These are phyloP conservation scores for Cyclanthera cordifolia DNA, from an alignment of 306 rosid genomes.

Conservation along the genomic window DNA sequence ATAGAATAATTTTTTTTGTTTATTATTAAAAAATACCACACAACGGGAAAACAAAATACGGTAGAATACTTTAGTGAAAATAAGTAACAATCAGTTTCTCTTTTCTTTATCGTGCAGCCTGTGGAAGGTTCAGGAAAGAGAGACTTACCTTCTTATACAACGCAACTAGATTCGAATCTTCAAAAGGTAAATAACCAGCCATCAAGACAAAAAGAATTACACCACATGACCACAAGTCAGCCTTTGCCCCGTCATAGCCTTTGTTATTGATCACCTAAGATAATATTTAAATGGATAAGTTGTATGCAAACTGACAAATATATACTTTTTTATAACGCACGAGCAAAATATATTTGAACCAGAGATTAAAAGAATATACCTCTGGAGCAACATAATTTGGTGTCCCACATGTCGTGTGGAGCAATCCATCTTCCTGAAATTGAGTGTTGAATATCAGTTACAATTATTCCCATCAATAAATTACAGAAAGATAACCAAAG, in stretches of 20 bases:
- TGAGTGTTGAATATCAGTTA: constrained; percentile 7
- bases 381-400: constrained; percentile 19
- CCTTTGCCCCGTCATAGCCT: constrained; percentile 91
- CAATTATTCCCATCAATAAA: background rate
- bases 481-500: background rate
- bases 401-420: constrained; percentile 16
- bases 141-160: constrained; percentile 71
- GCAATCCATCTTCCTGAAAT: constrained; percentile 15
- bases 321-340: too few relatives aligned
- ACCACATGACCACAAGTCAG: constrained; percentile 97
- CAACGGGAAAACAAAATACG: background rate
- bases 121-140: background rate
- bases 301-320: constrained; percentile 16
- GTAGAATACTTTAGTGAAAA: background rate
- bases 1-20: too few relatives aligned
- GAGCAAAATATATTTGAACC: constrained; percentile 5
- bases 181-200: constrained; percentile 96
- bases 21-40: background rate
- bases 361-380: constrained; percentile 18
- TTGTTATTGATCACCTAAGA: constrained; percentile 77
- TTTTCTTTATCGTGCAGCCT: background rate
- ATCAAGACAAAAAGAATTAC: constrained; percentile 80
- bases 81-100: background rate
- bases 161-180: constrained; percentile 70
- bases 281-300: constrained; percentile 17